Evolutionary conservation across 192 early-diverging fungal species (phyloP).

Genomic region (Phycomyces blakesleeanus): DNA sequence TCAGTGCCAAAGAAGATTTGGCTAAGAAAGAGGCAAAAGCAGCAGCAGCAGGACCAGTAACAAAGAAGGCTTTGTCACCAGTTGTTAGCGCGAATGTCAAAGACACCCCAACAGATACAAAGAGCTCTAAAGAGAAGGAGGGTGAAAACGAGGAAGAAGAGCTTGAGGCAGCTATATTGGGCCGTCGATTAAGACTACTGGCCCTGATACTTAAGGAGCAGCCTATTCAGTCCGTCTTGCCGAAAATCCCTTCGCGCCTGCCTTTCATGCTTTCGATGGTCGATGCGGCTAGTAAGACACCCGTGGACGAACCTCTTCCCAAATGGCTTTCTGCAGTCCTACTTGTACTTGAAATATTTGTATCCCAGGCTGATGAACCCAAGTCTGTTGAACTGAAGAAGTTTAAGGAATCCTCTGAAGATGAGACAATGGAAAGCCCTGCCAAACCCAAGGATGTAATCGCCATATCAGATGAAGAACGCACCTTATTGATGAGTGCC

Average conservation of each 20-base stretch:
- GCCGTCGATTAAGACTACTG: slow-evolving; percentile 45
- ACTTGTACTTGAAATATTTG: slow-evolving; percentile 60
- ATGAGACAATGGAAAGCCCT: slow-evolving; percentile 20
- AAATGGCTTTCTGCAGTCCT: slow-evolving; percentile 57
- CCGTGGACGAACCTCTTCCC: slow-evolving; percentile 24
- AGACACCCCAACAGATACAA: no score
- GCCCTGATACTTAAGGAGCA: slow-evolving; percentile 59
- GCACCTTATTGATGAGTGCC: slow-evolving; percentile 32
- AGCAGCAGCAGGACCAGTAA: slow-evolving; percentile 20
- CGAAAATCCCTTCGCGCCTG: slow-evolving; percentile 22
- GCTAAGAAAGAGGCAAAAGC: background rate
- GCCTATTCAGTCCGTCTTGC: slow-evolving; percentile 44
- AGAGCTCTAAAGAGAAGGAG: background rate
- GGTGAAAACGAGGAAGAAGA: background rate
- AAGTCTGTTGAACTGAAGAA: slow-evolving; percentile 1
- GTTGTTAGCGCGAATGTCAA: no score
- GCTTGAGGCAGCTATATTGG: slow-evolving; percentile 6
- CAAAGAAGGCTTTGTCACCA: background rate
- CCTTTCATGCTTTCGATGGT: slow-evolving; percentile 21
- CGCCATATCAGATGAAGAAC: slow-evolving; percentile 19
- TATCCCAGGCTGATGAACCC: slow-evolving; percentile 65
- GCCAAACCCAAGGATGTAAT: slow-evolving; percentile 24
- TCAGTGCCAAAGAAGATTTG: background rate
- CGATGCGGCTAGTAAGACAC: slow-evolving; percentile 6
- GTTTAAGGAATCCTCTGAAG: background rate